phyloP scores from a whole-genome alignment of 805 yeast genomes.

The Jamesozyma gamospora region DNA sequence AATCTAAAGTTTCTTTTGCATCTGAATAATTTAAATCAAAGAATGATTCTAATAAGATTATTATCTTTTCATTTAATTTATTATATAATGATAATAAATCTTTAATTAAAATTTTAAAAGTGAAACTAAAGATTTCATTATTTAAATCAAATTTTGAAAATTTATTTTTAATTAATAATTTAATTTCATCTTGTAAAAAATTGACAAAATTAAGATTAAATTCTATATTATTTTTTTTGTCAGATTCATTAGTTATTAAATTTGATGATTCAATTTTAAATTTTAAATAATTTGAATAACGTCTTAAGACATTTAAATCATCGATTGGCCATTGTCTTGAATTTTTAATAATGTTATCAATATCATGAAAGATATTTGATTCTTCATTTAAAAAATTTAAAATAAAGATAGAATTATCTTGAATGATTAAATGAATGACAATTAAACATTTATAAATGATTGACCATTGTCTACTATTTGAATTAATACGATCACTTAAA shows the following conservation, averaged over 20 bases:
- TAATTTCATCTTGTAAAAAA: slow-evolving; percentile 73
- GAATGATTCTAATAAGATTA: slow-evolving; percentile 83
- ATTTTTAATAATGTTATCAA: slow-evolving; percentile 9
- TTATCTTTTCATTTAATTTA: slow-evolving; percentile 88
- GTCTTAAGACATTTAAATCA: slow-evolving; percentile 48
- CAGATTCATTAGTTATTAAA: not conserved
- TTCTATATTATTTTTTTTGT: not conserved
- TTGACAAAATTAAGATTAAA: slow-evolving; percentile 54
- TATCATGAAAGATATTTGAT: slow-evolving; percentile 36
- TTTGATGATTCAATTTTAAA: slow-evolving; percentile 42
- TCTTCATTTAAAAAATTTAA: slow-evolving; percentile 44
- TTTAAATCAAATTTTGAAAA: slow-evolving; percentile 72
- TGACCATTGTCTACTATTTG: slow-evolving; percentile 75
- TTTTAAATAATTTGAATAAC: slow-evolving; percentile 64
- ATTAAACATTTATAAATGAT: slow-evolving; percentile 77
- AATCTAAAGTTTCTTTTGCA: slow-evolving; percentile 75
- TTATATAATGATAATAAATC: slow-evolving; percentile 81
- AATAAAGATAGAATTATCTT: slow-evolving; percentile 41
- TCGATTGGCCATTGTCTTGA: slow-evolving; percentile 28
- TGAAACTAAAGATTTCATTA: slow-evolving; percentile 67
- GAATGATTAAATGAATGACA: slow-evolving; percentile 80
- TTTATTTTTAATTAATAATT: slow-evolving; percentile 60
- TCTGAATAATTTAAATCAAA: slow-evolving; percentile 82
- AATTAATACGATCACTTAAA: slow-evolving; percentile 51
- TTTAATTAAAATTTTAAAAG: slow-evolving; percentile 77